Evolutionary conservation across 345 rosid genomes (phyloP).

Genomic region (Rhizophora apiculata): DNA sequence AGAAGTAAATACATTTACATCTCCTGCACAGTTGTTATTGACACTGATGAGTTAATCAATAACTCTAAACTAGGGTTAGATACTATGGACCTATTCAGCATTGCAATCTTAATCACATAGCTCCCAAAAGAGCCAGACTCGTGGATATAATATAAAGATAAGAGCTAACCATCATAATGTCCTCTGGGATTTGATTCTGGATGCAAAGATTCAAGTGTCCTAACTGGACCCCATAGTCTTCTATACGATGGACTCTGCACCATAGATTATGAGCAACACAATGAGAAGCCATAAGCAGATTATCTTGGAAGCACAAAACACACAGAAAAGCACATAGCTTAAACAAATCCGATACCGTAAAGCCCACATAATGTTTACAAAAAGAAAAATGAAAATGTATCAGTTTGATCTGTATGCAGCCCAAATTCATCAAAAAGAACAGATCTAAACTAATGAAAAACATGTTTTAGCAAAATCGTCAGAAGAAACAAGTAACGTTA

Average conservation of each 20-base stretch:
- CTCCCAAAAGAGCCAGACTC: too few species aligned
- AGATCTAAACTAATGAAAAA: constrained; percentile 16
- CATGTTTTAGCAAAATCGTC: background rate
- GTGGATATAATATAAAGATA: background rate
- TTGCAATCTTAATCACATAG: too few species aligned
- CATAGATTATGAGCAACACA: constrained; percentile 17
- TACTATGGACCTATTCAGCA: too few species aligned
- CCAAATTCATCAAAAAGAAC: constrained; percentile 12
- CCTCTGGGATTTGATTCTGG: constrained; percentile 90
- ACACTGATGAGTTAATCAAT: too few species aligned
- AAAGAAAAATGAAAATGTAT: background rate
- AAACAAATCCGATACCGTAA: background rate
- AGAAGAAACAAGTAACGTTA: constrained; percentile 1
- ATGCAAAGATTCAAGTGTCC: constrained; percentile 63
- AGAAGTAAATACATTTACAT: too few species aligned
- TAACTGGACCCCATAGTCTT: constrained; percentile 86
- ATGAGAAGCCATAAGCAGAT: constrained; percentile 8
- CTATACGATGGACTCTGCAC: constrained; percentile 65
- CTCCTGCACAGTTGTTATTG: too few species aligned
- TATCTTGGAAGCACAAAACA: background rate
- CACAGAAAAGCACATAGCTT: background rate
- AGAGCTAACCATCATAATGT: constrained; percentile 59
- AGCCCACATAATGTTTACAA: background rate
- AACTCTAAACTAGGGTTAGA: too few species aligned
- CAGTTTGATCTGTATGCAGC: background rate